A percentile compares a stretch with the other conserved stretches of the same genome.
Evolutionary conservation across 176 grass and related monocot genomes (phyloP).

Genomic region (Eleusine coracana): DNA sequence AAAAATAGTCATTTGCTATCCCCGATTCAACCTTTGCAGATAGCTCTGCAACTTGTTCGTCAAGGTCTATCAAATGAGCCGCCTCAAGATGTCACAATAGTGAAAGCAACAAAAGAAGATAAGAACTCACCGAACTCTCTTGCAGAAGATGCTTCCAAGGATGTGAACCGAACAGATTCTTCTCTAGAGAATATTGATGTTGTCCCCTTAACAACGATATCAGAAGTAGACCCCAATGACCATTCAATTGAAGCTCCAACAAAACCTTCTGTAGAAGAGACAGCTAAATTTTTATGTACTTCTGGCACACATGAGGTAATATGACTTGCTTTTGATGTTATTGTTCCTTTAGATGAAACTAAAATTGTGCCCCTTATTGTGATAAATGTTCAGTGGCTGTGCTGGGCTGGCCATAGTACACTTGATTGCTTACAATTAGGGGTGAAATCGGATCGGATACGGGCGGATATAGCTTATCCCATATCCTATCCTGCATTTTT

Average conservation of each 20-base stretch:
- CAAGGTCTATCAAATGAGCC: constrained; percentile 60
- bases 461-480: no score
- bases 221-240: constrained; percentile 18
- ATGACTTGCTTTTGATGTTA: not conserved
- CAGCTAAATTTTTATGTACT: not conserved
- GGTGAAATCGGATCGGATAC: no score
- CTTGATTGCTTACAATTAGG: not conserved
- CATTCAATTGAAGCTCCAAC: constrained; percentile 4
- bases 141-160: constrained; percentile 26
- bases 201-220: constrained; percentile 1
- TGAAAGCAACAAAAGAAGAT: constrained; percentile 40
- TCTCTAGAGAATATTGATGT: constrained; percentile 31
- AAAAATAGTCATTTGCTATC: not conserved
- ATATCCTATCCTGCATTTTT: no score
- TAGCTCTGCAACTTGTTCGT: constrained; percentile 88
- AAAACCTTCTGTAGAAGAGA: constrained; percentile 11
- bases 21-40: constrained; percentile 44
- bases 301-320: constrained; percentile 34
- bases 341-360: not conserved
- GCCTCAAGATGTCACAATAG: constrained; percentile 45
- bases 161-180: constrained; percentile 11
- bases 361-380: not conserved
- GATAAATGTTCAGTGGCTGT: constrained; percentile 12
- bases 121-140: constrained; percentile 47
- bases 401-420: not conserved